Evolutionary conservation across 164 flowering plant genomes (phyloP), one percentile per base, ranked within the genome.

Genomic region (Vitis rupestris): DNA sequence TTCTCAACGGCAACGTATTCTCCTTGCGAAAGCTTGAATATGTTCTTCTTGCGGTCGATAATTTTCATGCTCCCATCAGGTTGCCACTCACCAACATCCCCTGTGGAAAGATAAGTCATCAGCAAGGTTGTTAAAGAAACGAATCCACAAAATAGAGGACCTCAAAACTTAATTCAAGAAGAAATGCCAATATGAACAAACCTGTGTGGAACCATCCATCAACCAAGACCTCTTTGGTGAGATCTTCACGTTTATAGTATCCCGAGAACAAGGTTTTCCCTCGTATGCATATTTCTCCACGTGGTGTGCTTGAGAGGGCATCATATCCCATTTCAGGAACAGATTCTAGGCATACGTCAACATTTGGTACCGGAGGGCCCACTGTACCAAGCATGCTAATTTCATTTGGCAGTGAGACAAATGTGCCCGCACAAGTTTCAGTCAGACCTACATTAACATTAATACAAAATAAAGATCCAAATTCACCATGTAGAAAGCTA

Each of bases 141-240:
- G 31, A 60, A 10, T 50, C 2, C 23, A 65, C n/a, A 27, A 23
- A 68, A 27, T 56, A 69, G 15, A n/a, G 27, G 51, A 52, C 49
- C 47, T 10, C 29, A 15, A 30, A 63, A 60, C 55, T 15, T 23
- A 19, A 64, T 57, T 14, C 50, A 50, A 59, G 4, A 59, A 63
- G 68, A 61, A 7, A 61, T 2, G 31, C 11, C 11, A 19, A 29
- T 59, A 52, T 47, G 54, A 47, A 50, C 74, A 69, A 75, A 93
- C 99, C 99, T 84, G 99, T 93, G 74, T 96, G 99, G 78, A 96
- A 87, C 98, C 98, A 96, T 55, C 92, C 98, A 85, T 93, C 95
- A 65, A 85, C 44, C 79, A 96, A 51, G 58, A 89, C 98, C 77
- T 96, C 98, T 31, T 80, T 78, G 31, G 97, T 92, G 69, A 96